Percentiles rank a stretch among this genome's conserved stretches.
These are phyloP conservation scores for Fusarium subglutinans DNA, from an alignment of 2,329 filamentous ascomycete genomes.

Conservation along the genomic window DNA sequence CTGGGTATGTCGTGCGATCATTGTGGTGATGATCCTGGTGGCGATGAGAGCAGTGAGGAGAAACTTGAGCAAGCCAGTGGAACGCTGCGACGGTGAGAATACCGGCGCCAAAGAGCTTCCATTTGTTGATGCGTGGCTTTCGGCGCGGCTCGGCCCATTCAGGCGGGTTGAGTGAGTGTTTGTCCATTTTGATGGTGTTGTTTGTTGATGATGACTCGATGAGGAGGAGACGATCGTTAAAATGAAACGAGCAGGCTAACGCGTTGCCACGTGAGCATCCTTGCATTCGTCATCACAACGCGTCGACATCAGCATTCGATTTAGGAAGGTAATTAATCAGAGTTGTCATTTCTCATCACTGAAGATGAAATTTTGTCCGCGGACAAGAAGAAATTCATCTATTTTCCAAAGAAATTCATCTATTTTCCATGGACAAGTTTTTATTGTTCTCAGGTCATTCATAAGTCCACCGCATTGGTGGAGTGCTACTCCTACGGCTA, in stretches of 20 bases:
- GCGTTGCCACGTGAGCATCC: slow-evolving; percentile 11
- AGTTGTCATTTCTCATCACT: background rate
- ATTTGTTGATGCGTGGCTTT: slow-evolving; percentile 3
- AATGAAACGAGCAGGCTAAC: background rate
- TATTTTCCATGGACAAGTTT: background rate
- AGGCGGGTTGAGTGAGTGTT: background rate
- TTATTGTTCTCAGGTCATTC: background rate
- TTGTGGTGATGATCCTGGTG: background rate
- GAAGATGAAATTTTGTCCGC: background rate
- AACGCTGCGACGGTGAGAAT: slow-evolving; percentile 3
- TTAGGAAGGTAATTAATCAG: background rate
- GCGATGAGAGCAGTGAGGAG: slow-evolving; percentile 15
- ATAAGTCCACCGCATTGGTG: background rate
- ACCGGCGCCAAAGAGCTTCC: slow-evolving; percentile 21
- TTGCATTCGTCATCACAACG: background rate
- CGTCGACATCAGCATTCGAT: background rate
- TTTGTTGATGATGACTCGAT: background rate
- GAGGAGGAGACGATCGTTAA: background rate
- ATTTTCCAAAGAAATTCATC: background rate
- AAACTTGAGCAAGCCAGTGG: slow-evolving; percentile 8
- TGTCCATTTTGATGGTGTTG: slow-evolving; percentile 15
- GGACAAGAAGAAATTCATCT: background rate
- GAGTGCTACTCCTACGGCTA: background rate
- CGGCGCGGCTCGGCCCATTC: background rate
- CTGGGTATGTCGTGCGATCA: slow-evolving; percentile 4